Evolutionary conservation across 2,329 filamentous ascomycete genomes (phyloP), one percentile per base, ranked within the genome.

Genomic region (Stagonosporopsis rhizophila): DNA sequence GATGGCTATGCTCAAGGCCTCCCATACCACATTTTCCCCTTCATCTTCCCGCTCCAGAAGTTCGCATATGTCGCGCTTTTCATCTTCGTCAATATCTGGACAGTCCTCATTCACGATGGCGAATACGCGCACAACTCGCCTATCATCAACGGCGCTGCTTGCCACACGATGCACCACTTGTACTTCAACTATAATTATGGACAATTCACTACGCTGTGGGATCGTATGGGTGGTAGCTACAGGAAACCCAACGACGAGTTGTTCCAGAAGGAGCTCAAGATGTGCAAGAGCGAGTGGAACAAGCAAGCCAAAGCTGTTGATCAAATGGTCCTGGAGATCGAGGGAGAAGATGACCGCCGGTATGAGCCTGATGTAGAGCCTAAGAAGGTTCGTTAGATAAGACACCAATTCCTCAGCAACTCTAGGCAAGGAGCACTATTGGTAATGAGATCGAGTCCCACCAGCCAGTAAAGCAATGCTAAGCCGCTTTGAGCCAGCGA

Each of bases 51-150:
- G 0, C 84, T 98, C 28, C 91, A 96, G 76, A 97, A 97, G 80
- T 84, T 92, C 73, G 89, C 91, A 27, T 96, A 93, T 71, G 87
- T 97, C 47, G 83, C 83, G 12, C 86, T 96, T 34, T 98, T 97
- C 79, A 81, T 89, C 67, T 96, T 96, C 74, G 91, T 98, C 81
- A 96, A 98, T 79, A 86, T 97, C 78, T 98, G 94, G 94, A 96
- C 93, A 35, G 91, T 98, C 68, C 84, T 97, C 79, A 97, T 98
- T 71, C 87, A 98, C 77, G 94, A 98, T 70, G 94, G 94, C 70
- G 94, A 98, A 79, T 97, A 96, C 74, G 86, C 96, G 15, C 89
- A 92, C 70, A 90, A 97, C 79, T 91, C 89, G 70, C 89, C 92
- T n/a, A 77, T 97, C 66, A 87, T 97, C 78, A 98, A 98, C 75